These are phyloP conservation scores for Erysimum cheiri DNA, from an alignment of 441 rosid genomes.

Conservation along the genomic window DNA sequence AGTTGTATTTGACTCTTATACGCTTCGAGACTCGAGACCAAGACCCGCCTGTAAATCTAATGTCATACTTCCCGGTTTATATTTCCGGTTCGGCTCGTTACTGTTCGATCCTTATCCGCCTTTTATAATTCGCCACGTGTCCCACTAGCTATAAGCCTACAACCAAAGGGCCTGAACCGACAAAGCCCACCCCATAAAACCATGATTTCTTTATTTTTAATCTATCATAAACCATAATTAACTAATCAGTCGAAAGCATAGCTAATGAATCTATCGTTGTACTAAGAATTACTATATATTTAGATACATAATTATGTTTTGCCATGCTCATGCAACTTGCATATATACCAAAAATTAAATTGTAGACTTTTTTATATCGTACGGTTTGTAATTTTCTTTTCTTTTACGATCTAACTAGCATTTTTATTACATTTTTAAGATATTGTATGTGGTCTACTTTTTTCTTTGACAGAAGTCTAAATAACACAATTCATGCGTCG, in stretches of 20 bases:
- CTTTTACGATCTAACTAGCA: no score
- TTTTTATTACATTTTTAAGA: no score
- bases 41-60: slow-evolving; percentile 9
- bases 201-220: neutral
- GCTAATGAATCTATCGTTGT: neutral
- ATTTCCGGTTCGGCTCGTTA: slow-evolving; percentile 24
- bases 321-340: no score
- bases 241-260: slow-evolving; percentile 1
- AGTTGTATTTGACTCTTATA: slow-evolving; percentile 30
- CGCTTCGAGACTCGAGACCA: slow-evolving; percentile 36
- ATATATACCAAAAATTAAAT: no score
- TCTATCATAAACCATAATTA: no score
- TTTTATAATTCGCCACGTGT: slow-evolving; percentile 27
- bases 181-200: neutral
- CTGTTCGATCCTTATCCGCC: slow-evolving; percentile 9
- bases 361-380: no score
- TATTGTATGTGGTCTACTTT: no score
- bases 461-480: no score
- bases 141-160: neutral
- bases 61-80: slow-evolving; percentile 36
- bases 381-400: no score
- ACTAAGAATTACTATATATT: no score
- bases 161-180: slow-evolving; percentile 13
- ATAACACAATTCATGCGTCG: no score
- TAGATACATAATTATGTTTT: no score